Evolutionary conservation across 2,329 filamentous ascomycete species (phyloP).

Genomic region (Lasiodiplodia sp.): DNA sequence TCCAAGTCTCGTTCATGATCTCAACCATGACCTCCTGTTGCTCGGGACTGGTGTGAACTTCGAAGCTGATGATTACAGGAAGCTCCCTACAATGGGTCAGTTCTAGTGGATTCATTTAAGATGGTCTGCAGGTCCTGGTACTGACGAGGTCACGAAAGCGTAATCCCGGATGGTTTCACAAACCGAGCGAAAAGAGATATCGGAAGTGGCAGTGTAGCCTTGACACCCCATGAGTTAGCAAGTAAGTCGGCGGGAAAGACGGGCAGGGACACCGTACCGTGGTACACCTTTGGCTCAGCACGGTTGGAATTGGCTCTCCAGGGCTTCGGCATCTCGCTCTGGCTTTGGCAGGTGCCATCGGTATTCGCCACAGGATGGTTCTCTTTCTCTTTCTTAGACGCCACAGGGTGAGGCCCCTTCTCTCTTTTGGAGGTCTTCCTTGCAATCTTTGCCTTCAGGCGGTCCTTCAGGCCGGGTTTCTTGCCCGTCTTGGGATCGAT

Average conservation of each 20-base stretch:
- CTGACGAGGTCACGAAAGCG: constrained; percentile 71
- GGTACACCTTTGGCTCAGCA: constrained; percentile 79
- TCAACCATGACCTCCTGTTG: constrained; percentile 93
- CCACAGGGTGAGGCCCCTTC: constrained; percentile 26
- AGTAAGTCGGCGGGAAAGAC: not conserved
- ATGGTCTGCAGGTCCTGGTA: not conserved
- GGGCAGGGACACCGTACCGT: constrained; percentile 58
- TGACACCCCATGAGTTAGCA: not conserved
- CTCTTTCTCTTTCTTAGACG: constrained; percentile 33
- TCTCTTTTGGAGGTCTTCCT: constrained; percentile 46
- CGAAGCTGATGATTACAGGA: constrained; percentile 89
- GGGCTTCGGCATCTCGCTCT: constrained; percentile 38
- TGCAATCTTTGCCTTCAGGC: constrained; percentile 42
- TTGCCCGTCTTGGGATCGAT: constrained; percentile 38
- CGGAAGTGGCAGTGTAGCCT: constrained; percentile 79
- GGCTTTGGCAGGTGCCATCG: not conserved
- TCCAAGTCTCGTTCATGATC: constrained; percentile 92
- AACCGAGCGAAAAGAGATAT: constrained; percentile 87
- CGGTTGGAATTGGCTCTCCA: constrained; percentile 43
- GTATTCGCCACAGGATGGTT: constrained; percentile 29
- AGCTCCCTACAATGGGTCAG: constrained; percentile 56
- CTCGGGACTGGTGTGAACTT: constrained; percentile 81
- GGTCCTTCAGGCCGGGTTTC: constrained; percentile 30
- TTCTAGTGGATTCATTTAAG: too few species aligned
- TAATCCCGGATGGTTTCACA: constrained; percentile 80